These are phyloP conservation scores for Yarrowia sp. DNA, from an alignment of 805 yeast species.

Conservation along the genomic window DNA sequence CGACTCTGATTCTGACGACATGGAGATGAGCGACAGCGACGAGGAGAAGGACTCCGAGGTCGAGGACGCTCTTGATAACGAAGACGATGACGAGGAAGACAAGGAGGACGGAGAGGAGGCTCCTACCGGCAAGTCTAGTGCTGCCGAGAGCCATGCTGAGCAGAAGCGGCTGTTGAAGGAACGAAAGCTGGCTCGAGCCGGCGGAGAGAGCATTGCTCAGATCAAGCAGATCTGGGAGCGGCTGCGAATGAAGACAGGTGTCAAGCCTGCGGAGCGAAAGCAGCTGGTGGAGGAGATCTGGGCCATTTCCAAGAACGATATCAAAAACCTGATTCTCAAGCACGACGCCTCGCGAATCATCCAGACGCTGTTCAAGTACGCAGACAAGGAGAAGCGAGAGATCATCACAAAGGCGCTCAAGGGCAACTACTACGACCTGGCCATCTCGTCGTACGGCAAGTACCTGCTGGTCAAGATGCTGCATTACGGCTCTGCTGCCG, in stretches of 20 bases:
- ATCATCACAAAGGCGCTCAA: slow-evolving; percentile 70
- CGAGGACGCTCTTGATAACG: slow-evolving; percentile 41
- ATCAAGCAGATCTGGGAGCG: slow-evolving; percentile 92
- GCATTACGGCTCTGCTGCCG: slow-evolving; percentile 88
- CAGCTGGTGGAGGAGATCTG: slow-evolving; percentile 84
- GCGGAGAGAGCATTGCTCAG: slow-evolving; percentile 84
- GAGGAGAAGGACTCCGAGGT: slow-evolving; percentile 41
- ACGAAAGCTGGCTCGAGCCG: slow-evolving; percentile 83
- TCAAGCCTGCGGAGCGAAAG: slow-evolving; percentile 77
- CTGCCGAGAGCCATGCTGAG: slow-evolving; percentile 78
- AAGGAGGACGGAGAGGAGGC: slow-evolving; percentile 47
- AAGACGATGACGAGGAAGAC: slow-evolving; percentile 47
- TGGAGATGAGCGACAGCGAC: slow-evolving; percentile 34
- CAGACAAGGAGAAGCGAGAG: slow-evolving; percentile 79
- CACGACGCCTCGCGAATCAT: slow-evolving; percentile 97
- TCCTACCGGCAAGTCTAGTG: slow-evolving; percentile 51
- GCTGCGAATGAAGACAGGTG: slow-evolving; percentile 81
- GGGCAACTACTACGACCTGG: slow-evolving; percentile 79
- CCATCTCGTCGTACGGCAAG: slow-evolving; percentile 93
- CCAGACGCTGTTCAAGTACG: slow-evolving; percentile 88
- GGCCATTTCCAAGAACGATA: slow-evolving; percentile 77
- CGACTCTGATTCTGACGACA: slow-evolving; percentile 39
- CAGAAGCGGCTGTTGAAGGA: slow-evolving; percentile 79
- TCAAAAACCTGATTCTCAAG: slow-evolving; percentile 85
- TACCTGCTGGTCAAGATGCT: slow-evolving; percentile 85